Evolutionary conservation across 2,329 filamentous ascomycete genomes (phyloP).

Genomic region (Paracoccidioides brasiliensis): DNA sequence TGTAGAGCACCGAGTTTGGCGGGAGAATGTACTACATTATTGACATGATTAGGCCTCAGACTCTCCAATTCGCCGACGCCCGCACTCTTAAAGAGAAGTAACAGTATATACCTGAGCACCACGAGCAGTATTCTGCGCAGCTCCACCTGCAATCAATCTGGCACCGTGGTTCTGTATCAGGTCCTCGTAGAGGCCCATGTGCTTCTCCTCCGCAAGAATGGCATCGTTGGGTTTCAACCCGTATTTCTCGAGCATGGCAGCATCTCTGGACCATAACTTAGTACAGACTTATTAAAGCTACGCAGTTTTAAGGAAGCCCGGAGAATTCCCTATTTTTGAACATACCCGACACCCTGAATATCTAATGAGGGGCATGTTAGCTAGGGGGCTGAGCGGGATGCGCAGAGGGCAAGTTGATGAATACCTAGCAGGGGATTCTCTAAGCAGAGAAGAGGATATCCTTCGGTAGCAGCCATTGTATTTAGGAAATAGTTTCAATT

Average conservation of each 20-base stretch:
- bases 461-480: constrained; percentile 60
- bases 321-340: constrained; percentile 7
- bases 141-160: constrained; percentile 89
- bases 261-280: constrained; percentile 46
- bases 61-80: not conserved
- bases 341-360: constrained; percentile 68
- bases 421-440: constrained; percentile 93
- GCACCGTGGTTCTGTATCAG: constrained; percentile 83
- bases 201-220: constrained; percentile 88
- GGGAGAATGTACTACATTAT: constrained; percentile 66
- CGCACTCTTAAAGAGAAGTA: not conserved
- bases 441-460: constrained; percentile 80
- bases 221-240: constrained; percentile 90
- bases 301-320: constrained; percentile 1
- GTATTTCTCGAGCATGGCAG: constrained; percentile 83
- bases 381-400: constrained; percentile 5
- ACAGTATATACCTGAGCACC: constrained; percentile 55
- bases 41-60: not conserved
- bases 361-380: constrained; percentile 40
- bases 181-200: constrained; percentile 82
- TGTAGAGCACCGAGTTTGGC: constrained; percentile 77
- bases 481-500: not conserved
- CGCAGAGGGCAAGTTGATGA: constrained; percentile 20
- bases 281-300: constrained; percentile 7
- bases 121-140: constrained; percentile 92